Percentiles rank a stretch among this genome's conserved stretches.
Evolutionary conservation across 371 early-diverging fungal genomes (phyloP).

Genomic region (Lichtheimia ornata): DNA sequence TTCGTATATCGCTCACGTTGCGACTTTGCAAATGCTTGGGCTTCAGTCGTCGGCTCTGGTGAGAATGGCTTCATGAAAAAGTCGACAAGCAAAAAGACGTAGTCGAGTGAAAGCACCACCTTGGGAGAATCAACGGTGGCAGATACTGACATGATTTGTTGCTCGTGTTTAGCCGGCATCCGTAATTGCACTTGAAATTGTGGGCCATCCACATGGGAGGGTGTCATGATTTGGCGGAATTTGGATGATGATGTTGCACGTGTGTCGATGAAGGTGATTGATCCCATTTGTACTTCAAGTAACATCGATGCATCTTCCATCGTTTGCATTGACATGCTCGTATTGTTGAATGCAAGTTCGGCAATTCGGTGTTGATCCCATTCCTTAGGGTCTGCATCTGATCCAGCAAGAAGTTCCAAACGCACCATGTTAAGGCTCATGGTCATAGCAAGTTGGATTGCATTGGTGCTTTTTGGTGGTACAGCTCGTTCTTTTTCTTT

Average conservation of each 20-base stretch:
- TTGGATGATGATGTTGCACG: conserved; percentile 71
- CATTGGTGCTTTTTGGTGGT: background rate
- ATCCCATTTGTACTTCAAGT: conserved; percentile 72
- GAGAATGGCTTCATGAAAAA: conserved; percentile 71
- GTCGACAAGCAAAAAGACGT: conserved; percentile 69
- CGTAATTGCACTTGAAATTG: conserved; percentile 65
- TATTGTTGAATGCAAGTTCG: conserved; percentile 57
- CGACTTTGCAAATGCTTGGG: conserved; percentile 44
- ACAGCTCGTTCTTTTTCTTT: background rate
- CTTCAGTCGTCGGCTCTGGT: conserved; percentile 29
- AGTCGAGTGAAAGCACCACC: conserved; percentile 82
- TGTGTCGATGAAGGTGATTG: conserved; percentile 80
- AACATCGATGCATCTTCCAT: conserved; percentile 66
- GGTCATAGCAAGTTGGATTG: conserved; percentile 21
- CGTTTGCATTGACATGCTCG: conserved; percentile 65
- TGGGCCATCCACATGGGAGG: conserved; percentile 61
- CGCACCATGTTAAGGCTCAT: conserved; percentile 28
- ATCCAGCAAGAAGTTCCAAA: conserved; percentile 59
- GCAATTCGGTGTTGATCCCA: conserved; percentile 35
- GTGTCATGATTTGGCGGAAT: conserved; percentile 85
- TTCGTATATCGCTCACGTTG: conserved; percentile 21
- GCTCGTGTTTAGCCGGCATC: conserved; percentile 17
- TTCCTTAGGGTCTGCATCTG: conserved; percentile 33
- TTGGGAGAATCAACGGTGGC: conserved; percentile 83
- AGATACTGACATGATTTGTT: conserved; percentile 47